Base-by-base conservation (phyloP, 352 stramenopile genomes). In the Phytophthora hybrid region DNA sequence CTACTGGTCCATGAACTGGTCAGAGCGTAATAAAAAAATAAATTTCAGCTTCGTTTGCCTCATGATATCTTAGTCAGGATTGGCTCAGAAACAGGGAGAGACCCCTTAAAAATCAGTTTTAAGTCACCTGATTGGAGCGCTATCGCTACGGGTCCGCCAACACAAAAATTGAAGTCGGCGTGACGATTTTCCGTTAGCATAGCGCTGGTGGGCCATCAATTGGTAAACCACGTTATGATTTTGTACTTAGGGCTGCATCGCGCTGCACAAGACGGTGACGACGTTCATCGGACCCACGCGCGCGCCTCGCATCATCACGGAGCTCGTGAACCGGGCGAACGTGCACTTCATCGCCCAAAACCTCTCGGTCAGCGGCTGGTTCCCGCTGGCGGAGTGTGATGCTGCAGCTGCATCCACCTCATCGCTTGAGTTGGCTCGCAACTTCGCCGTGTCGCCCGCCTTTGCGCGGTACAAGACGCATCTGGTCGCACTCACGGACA, bases 281-380 rank as follows among this genome's bases (percentile, higher is more conserved):
- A 81, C 83, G 13, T 68, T 92, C 9, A 78, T 94, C 7, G 87
- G 87, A 0, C 85, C 85, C 0, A 66, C 58, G 9, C 79, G 78
- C 41, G 87, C 85, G 3, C 84, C 87, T 8, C 81, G 85, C 5
- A 79, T 95, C 70, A 89, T 95, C 64, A 94, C 87, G 3, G 87
- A 95, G 66, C 85, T 95, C 4, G 80, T 90, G 21, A 95, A 93
- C 66, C 79, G 89, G 19, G 78, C 84, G 2, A 95, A 94, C 26
- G 87, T 95, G 51, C 89, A 95, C 65, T 95, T 94, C 44, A 83
- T 95, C 32, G 81, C 85, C 9, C 89, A 95, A 66, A 94, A 90
- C 44, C 74, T 95, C 63, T 71, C 74, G 1, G 75, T 64, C n/a
- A 93, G 85, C 55, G 73, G 80, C 19, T 95, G 88, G 88, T 95